Conservation (phyloP, 352 stramenopile genomes). For the Phytophthora pistaciae region DNA sequence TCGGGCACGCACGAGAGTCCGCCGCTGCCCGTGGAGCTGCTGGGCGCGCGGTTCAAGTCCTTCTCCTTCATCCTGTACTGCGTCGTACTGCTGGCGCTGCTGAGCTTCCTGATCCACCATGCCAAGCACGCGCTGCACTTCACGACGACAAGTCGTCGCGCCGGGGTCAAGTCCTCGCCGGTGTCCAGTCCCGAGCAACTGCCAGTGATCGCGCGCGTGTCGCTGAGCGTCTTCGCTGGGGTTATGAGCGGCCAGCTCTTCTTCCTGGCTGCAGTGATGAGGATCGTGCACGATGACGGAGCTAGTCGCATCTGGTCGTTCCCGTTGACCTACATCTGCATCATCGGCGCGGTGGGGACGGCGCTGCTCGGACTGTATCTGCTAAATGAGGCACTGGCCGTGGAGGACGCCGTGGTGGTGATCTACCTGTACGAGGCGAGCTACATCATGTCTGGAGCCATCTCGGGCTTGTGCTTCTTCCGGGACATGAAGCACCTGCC, state of each 20-base stretch:
- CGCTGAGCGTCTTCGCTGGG: conserved; percentile 70
- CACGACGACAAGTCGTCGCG: conserved; percentile 42
- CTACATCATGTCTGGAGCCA: conserved; percentile 77
- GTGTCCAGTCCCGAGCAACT: conserved; percentile 38
- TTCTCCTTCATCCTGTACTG: conserved; percentile 77
- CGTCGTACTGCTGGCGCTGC: conserved; percentile 42
- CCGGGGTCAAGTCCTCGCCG: conserved; percentile 31
- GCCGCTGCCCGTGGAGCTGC: conserved; percentile 65
- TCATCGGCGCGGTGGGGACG: conserved; percentile 65
- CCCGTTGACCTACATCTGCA: conserved; percentile 79
- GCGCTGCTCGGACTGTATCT: conserved; percentile 77
- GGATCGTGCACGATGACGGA: conserved; percentile 65
- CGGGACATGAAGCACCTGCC: conserved; percentile 75
- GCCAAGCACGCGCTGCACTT: conserved; percentile 63
- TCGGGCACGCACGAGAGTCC: conserved; percentile 75
- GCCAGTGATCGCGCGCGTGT: conserved; percentile 54
- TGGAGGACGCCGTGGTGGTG: conserved; percentile 84
- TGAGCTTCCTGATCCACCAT: conserved; percentile 65
- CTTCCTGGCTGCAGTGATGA: conserved; percentile 77
- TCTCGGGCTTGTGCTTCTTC: conserved; percentile 87
- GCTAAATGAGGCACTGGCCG: conserved; percentile 81
- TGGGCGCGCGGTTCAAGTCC: conserved; percentile 60
- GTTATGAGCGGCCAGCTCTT: conserved; percentile 84
- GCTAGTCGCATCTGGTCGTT: conserved; percentile 54
- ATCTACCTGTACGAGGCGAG: conserved; percentile 88